Base-by-base conservation (phyloP, 208 protist genomes). In the Vickermania ingenoplastis region DNA sequence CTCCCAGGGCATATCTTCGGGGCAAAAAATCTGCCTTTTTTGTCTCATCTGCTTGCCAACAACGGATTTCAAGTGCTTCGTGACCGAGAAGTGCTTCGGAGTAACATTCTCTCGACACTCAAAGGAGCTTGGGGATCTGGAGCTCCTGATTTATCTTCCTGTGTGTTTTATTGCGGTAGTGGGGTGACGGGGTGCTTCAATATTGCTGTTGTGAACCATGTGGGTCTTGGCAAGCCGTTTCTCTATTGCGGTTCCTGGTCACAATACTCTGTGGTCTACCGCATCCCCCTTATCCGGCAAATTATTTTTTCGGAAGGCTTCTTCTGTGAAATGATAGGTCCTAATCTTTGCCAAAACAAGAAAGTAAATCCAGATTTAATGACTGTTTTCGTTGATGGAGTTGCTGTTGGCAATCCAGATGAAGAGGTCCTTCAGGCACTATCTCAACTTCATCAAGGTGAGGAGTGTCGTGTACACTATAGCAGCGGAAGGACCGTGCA, bases 161-260 rank as follows among this genome's bases (percentile, higher is more conserved):
- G 71, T 61, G 76, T 94, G 51, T 87, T 89, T 57, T 85, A 76
- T 21, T 94, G 88, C 60, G 88, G 84, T 55, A 91, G 83, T 59
- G 88, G 88, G 45, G 41, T 94, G 36, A 90, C 65, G 23, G 88
- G 82, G 26, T 86, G 80, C 69, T 66, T 89, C 41, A 91, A 81
- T 59, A 77, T 91, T 29, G 84, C 85, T 24, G 48, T 86, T 21
- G 61, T 57, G 7, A 59, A 59, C 24, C 88, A 94, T 31, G 57
- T 89, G 7, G 83, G 76, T 25, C 71, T 94, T 4, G 84, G 84
- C 41, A 65, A 68, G 49, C 83, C 85, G 0, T 69, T 70, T 41
- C 70, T 94, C 7, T 94, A 89, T 63, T 77, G 69, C 53, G 84
- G 84, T 41, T 90, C 84, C 7, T 94, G 88, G 85, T 91, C 82